Conservation (phyloP, 2,329 filamentous ascomycete species). For the Trichoderma atrobrunneum region DNA sequence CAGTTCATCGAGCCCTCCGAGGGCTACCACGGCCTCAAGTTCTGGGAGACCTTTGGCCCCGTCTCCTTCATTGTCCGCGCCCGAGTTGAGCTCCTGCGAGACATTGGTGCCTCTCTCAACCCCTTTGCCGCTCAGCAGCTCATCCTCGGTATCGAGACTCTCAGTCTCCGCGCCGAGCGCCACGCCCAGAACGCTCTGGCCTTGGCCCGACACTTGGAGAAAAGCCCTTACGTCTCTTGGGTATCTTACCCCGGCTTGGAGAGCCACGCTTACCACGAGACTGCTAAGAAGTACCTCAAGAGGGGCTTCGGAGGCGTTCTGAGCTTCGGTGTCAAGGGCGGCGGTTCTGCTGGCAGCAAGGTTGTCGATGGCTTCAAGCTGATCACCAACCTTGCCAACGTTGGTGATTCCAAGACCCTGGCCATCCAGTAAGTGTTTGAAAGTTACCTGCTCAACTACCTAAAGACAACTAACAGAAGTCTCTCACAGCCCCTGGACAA, state of each 20-base stretch:
- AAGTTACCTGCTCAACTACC: not conserved
- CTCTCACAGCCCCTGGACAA: constrained; percentile 68
- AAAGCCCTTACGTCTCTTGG: constrained; percentile 82
- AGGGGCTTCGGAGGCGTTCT: constrained; percentile 86
- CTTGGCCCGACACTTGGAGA: constrained; percentile 79
- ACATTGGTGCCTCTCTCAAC: constrained; percentile 78
- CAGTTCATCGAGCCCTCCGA: constrained; percentile 86
- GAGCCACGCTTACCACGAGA: constrained; percentile 74
- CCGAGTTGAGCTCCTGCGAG: constrained; percentile 85
- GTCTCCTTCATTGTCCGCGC: constrained; percentile 81
- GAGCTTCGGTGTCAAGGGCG: constrained; percentile 91
- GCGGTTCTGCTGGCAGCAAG: constrained; percentile 75
- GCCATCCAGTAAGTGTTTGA: constrained; percentile 65
- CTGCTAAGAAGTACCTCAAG: constrained; percentile 83
- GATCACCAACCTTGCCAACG: constrained; percentile 93
- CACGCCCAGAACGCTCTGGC: constrained; percentile 81
- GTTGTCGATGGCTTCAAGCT: constrained; percentile 94
- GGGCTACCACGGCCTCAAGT: constrained; percentile 90
- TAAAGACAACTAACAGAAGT: not conserved
- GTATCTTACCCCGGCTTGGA: constrained; percentile 89
- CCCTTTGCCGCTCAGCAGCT: constrained; percentile 93
- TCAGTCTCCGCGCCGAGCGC: constrained; percentile 80
- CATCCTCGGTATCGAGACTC: constrained; percentile 82
- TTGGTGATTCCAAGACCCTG: constrained; percentile 91
- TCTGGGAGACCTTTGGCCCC: constrained; percentile 87